Evolutionary conservation across 164 flowering plant genomes (phyloP), one percentile per base, ranked within the genome.

Genomic region (Akebia trifoliata): DNA sequence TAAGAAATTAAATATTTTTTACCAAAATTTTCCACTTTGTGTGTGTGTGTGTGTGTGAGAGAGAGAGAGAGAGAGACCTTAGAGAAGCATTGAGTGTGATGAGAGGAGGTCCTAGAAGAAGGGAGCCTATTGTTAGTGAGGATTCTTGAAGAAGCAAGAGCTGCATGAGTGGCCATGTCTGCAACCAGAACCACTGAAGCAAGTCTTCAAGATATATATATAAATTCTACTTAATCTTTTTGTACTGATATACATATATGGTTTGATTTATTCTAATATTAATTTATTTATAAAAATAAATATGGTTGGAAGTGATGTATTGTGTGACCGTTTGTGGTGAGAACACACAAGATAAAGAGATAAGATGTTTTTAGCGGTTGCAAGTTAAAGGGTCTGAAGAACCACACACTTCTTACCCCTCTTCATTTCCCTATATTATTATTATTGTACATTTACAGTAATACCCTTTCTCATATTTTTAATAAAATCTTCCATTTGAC

Each of bases 151-250:
- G 90, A 77, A 66, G 85, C 93, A 42, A 92, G 83, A 77, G 96
- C 94, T 72, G 97, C 87, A 63, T 85, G 86, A 42, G 85, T 68
- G 38, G 97, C 96, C 98, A 93, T 93, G 73, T 78, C 82, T 82
- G 83, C 81, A 79, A 68, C 77, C 69, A 47, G 47, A 61, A 65
- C 69, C 21, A 56, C 40, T 18, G 39, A 44, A 15, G 26, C 17
- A 11, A 8, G 54, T 35, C 52, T 61, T 46, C 67, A 47, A 17
- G 48, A 11, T 61, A 47, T 50, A 43, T 71, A 63, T 48, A 65
- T 35, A 24, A 24, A n/a, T n/a, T 62, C 37, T 11, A 40, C 65
- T 18, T 2, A 32, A 20, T 31, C 15, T 42, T 43, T 36, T 30
- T 43, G 15, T 29, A 6, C 4, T 28, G 17, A 7, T 26, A 17